A percentile compares a stretch with the other conserved stretches of the same genome.
phyloP scores from a whole-genome alignment of 106 monocot genomes.

The Allium cepa region DNA sequence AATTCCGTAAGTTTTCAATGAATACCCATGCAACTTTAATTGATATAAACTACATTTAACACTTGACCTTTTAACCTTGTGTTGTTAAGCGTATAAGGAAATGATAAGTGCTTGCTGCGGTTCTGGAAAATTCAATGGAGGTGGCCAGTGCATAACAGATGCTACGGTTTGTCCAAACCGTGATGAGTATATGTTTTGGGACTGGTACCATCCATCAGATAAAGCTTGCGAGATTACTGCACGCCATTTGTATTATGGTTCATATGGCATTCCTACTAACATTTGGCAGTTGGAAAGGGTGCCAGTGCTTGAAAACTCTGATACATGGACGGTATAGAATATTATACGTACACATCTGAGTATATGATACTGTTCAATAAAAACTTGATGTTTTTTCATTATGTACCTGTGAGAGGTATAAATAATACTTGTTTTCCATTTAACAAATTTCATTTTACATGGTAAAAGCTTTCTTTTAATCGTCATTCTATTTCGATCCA shows the following conservation, averaged over 20 bases:
- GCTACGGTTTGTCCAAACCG: constrained; percentile 34
- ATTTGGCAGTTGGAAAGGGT: constrained; percentile 21
- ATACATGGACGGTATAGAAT: too few species aligned
- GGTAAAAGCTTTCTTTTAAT: too few species aligned
- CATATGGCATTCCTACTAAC: constrained; percentile 27
- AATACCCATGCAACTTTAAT: neutral
- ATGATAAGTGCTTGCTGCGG: constrained; percentile 44
- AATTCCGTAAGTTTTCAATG: constrained; percentile 7
- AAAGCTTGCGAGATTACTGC: constrained; percentile 25
- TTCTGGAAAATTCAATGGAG: constrained; percentile 32
- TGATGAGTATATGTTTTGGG: constrained; percentile 38
- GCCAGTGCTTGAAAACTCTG: too few species aligned
- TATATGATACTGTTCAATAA: too few species aligned
- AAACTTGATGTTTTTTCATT: too few species aligned
- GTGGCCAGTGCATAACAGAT: constrained; percentile 30
- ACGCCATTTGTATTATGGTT: constrained; percentile 14
- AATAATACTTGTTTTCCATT: too few species aligned
- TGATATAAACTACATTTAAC: neutral
- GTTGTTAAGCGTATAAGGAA: constrained; percentile 24
- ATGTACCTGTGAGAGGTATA: too few species aligned
- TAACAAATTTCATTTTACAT: too few species aligned
- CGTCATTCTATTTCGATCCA: constrained; percentile 31
- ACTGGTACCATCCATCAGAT: constrained; percentile 39
- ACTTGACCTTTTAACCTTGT: neutral
- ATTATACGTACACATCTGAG: too few species aligned